Evolutionary conservation across 768 basidiomycete species (phyloP).

Genomic region (Boletus edulis): DNA sequence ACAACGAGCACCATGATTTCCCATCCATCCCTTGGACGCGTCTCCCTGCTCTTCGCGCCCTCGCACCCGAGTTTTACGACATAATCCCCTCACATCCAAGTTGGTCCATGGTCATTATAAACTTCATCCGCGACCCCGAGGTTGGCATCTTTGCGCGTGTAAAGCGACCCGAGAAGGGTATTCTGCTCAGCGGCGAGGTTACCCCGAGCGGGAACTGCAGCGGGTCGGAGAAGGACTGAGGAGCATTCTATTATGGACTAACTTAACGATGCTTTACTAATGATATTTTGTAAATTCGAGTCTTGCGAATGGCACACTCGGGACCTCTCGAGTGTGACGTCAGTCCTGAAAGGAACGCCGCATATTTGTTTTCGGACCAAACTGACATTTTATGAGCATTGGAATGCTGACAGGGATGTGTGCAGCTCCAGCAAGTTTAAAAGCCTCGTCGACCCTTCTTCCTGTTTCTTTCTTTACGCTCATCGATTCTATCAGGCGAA

Average conservation of each 20-base stretch:
- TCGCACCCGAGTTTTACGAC: conserved; percentile 94
- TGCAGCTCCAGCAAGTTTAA: conserved; percentile 6
- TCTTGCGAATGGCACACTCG: conserved; percentile 2
- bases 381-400: background rate
- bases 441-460: conserved; percentile 13
- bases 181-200: conserved; percentile 15
- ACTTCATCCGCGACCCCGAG: conserved; percentile 88
- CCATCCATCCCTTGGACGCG: conserved; percentile 96
- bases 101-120: conserved; percentile 93
- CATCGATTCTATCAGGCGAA: conserved; percentile 19
- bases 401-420: conserved; percentile 19
- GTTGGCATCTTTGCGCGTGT: conserved; percentile 88
- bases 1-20: conserved; percentile 99
- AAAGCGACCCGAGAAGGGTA: conserved; percentile 59
- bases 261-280: conserved; percentile 6
- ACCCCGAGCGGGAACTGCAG: conserved; percentile 10
- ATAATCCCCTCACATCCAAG: conserved; percentile 81
- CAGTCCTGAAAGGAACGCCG: background rate
- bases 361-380: conserved; percentile 15
- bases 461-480: conserved; percentile 18
- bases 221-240: conserved; percentile 18
- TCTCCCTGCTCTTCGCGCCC: conserved; percentile 72
- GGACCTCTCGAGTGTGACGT: background rate
- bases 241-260: conserved; percentile 1
- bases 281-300: conserved; percentile 16